Base-by-base conservation (phyloP, 2,329 filamentous ascomycete genomes). In the Monosporascus ibericus region DNA sequence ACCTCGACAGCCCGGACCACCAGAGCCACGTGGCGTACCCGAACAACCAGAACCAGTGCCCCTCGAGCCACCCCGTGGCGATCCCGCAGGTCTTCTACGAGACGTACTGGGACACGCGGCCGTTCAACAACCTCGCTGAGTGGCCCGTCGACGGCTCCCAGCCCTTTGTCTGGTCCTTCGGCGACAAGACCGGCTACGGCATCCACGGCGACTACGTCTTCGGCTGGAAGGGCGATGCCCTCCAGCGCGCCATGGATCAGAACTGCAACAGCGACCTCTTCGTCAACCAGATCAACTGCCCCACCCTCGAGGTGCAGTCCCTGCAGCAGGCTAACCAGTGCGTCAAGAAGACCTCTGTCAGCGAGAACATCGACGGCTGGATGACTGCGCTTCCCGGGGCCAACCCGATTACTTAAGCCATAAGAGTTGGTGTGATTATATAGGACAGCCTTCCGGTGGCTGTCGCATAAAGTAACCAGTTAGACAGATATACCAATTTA, bases 11-110 rank as follows among this genome's bases (percentile, higher is more conserved):
- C 3, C 46, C 67, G 1, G 70, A 79, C 61, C 75, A 79, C 64
- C 70, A 70, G 48, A 75, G 65, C 39, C 78, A 81, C 59, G 70
- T 80, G 58, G 66, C 71, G 5, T 81, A 79, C 55, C 77, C 77
- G 56, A 59, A 52, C 49, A 54, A 56, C 30, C 30, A 34, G 25
- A 61, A 60, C n/a, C 47, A 57, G 3, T 65, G 62, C 48, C 60
- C 63, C 5, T 51, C 56, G 22, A 57, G 60, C 1, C 62, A 64
- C 47, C 62, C 62, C 4, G 62, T 60, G 39, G 52, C 57, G 50
- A 61, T 63, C 39, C 62, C 62, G 4, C 62, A 64, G 40, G 53
- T 64, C 2, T 62, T 64, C 50, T 61, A 60, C 55, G 62, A 64
- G 49, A 58, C 58, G 0, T 58, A 62, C 39, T 63, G 58, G 58